Conservation (phyloP, 2,329 filamentous ascomycete genomes). For the Aureobasidium lini region DNA sequence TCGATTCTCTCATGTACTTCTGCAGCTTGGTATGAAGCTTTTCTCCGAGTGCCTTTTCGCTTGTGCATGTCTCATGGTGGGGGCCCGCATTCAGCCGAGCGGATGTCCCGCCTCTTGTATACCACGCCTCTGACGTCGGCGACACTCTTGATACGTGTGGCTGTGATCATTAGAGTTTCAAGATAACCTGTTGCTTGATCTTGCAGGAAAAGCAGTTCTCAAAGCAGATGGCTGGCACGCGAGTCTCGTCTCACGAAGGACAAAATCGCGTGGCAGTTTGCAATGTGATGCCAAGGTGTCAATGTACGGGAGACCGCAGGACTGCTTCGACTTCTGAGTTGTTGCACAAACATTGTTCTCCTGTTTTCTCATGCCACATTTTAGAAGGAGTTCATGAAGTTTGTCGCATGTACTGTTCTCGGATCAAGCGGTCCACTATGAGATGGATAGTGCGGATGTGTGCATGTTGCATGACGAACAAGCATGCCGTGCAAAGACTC, state of each 20-base stretch:
- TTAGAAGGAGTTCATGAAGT: not conserved
- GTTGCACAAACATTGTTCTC: not conserved
- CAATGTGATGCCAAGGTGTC: not conserved
- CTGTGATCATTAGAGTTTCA: not conserved
- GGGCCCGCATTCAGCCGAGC: not conserved
- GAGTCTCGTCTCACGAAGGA: not conserved
- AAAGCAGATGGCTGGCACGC: not conserved
- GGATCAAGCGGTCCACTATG: not conserved
- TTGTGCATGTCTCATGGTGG: not conserved
- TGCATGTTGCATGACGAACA: not conserved
- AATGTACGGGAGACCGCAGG: not conserved
- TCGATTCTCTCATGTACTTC: too few species aligned
- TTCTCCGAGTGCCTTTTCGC: not conserved
- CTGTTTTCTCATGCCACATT: not conserved
- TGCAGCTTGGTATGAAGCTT: not conserved
- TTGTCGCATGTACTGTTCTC: not conserved
- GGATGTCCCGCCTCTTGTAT: not conserved
- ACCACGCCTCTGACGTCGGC: conserved; percentile 6
- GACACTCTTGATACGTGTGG: not conserved
- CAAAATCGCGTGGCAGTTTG: not conserved
- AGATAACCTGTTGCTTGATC: not conserved
- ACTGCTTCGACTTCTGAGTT: not conserved
- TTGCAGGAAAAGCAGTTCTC: not conserved
- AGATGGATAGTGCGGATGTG: not conserved
- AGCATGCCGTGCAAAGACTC: not conserved